phyloP scores from a whole-genome alignment of 768 basidiomycete genomes.

The Chalciporus chontae region DNA sequence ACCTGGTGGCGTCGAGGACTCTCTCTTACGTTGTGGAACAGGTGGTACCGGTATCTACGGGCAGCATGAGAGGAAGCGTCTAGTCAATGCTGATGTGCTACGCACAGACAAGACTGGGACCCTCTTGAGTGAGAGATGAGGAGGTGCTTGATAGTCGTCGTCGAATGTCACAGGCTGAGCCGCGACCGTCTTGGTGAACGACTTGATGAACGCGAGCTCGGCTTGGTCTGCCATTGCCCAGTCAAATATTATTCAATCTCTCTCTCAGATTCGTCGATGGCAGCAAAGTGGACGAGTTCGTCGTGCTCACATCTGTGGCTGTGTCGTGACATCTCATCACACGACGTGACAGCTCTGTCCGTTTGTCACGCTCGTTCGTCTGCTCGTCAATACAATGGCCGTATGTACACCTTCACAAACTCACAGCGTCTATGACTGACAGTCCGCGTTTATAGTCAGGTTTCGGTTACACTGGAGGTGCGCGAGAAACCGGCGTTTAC shows the following conservation, averaged over 20 bases:
- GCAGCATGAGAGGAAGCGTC: constrained; percentile 5
- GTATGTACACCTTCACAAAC: constrained; percentile 23
- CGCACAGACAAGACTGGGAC: constrained; percentile 69
- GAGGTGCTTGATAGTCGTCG: constrained; percentile 76
- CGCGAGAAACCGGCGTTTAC: constrained; percentile 7
- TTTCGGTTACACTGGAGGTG: constrained; percentile 61
- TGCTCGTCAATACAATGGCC: constrained; percentile 32
- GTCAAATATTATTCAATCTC: constrained; percentile 1
- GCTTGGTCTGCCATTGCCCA: constrained; percentile 50
- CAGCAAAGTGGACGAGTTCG: neutral
- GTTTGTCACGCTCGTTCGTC: constrained; percentile 17
- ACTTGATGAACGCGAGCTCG: constrained; percentile 61
- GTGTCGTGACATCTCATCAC: constrained; percentile 20
- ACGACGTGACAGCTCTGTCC: constrained; percentile 15
- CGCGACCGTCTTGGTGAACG: constrained; percentile 59
- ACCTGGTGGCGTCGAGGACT: constrained; percentile 32
- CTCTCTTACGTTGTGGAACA: constrained; percentile 51
- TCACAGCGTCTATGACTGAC: constrained; percentile 10
- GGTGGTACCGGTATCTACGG: constrained; percentile 56
- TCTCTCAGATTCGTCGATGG: neutral
- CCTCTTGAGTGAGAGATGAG: constrained; percentile 59
- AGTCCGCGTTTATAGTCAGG: constrained; percentile 46
- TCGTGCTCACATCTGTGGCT: constrained; percentile 12
- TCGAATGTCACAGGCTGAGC: constrained; percentile 64
- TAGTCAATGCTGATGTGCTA: constrained; percentile 1